Conservation (phyloP, 352 stramenopile species). For the Hyaloperonospora brassicae region DNA sequence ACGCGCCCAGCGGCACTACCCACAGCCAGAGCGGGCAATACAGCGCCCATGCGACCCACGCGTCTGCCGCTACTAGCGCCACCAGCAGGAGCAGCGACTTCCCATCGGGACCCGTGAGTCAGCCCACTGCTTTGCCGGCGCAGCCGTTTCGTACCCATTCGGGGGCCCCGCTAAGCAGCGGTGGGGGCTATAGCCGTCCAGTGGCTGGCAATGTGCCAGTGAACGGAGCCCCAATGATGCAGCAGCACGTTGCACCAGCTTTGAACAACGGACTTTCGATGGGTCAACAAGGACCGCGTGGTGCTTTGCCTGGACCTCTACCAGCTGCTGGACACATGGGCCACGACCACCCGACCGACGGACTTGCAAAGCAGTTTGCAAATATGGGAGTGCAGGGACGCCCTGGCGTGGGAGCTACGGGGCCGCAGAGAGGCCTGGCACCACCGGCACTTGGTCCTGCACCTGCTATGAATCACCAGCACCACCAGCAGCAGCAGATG, state of each 20-base stretch:
- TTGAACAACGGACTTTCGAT: conserved; percentile 15
- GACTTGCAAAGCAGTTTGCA: conserved; percentile 51
- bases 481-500: background rate
- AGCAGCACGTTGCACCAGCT: conserved; percentile 19
- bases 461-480: conserved; percentile 18
- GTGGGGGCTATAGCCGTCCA: conserved; percentile 17
- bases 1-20: conserved; percentile 8
- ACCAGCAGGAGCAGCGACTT: conserved; percentile 20
- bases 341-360: background rate
- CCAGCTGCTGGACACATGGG: conserved; percentile 13
- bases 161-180: conserved; percentile 26
- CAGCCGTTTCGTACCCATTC: conserved; percentile 18
- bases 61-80: conserved; percentile 6
- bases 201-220: conserved; percentile 11
- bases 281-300: conserved; percentile 18
- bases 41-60: too few relatives aligned
- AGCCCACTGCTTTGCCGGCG: conserved; percentile 23
- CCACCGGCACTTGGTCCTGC: conserved; percentile 22
- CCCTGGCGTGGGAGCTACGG: conserved; percentile 19
- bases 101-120: conserved; percentile 26
- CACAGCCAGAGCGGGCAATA: too few relatives aligned
- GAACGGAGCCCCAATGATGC: conserved; percentile 6
- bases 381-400: conserved; percentile 58
- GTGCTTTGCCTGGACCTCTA: conserved; percentile 5
- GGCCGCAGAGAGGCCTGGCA: conserved; percentile 15